Conservation (phyloP, 306 rosid genomes). For the Sindora glabra region DNA sequence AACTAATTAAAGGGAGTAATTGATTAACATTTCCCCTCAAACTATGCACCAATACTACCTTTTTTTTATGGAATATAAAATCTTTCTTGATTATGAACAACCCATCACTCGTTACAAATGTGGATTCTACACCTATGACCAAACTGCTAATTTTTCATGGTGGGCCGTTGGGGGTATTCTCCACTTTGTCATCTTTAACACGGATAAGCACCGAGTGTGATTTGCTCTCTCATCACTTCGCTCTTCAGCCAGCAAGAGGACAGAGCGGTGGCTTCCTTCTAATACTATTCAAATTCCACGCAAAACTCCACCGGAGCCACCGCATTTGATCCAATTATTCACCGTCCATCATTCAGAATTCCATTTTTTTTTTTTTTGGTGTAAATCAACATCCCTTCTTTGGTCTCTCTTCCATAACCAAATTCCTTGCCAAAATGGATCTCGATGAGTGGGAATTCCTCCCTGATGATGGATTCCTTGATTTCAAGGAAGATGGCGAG, state of each 20-base stretch:
- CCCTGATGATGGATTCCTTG: constrained; percentile 41
- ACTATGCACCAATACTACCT: too few relatives aligned
- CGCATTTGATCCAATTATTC: constrained; percentile 22
- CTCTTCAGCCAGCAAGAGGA: constrained; percentile 3
- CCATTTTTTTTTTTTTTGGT: neutral
- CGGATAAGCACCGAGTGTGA: constrained; percentile 14
- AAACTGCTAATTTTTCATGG: constrained; percentile 5
- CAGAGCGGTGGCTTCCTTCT: neutral
- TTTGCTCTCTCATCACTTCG: neutral
- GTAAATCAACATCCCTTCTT: too few relatives aligned
- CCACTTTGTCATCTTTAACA: neutral
- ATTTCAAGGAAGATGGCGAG: constrained; percentile 25
- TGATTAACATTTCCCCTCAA: too few relatives aligned
- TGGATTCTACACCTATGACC: too few relatives aligned
- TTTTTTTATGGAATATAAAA: too few relatives aligned
- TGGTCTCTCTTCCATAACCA: neutral
- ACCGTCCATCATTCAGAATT: neutral
- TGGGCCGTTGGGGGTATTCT: constrained; percentile 7
- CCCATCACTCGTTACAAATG: too few relatives aligned
- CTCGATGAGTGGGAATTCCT: constrained; percentile 53
- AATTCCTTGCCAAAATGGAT: constrained; percentile 16
- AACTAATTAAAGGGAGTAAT: too few relatives aligned
- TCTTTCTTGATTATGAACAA: too few relatives aligned
- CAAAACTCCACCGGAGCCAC: constrained; percentile 25
- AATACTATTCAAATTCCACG: neutral